Evolutionary conservation across 441 rosid species (phyloP), one percentile per base, ranked within the genome.

Genomic region (Croton setiger): DNA sequence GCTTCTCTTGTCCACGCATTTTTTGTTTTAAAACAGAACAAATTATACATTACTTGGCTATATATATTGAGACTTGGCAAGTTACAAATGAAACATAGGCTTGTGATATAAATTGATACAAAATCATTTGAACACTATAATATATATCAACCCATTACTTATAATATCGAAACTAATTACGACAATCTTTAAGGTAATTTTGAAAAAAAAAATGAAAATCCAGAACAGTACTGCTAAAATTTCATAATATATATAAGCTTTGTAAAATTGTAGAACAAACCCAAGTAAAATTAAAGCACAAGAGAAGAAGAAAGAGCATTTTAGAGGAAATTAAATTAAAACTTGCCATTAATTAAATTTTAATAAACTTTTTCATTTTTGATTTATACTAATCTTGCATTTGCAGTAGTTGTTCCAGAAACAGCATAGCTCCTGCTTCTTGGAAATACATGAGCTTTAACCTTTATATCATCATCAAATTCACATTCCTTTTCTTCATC

Each of bases 401-500:
- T 27, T 27, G 36, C 0, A 55, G 53, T 33, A 18, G 56, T 51
- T 75, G 72, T 75, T 48, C 57, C 74, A 6, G 61, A 1, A 74
- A 62, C 73, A 66, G 79, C 79, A 66, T 59, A 65, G 62, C 87
- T 86, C 49, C 79, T 79, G 76, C 89, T 84, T 82, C 82, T 82
- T n/a, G 70, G 73, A 66, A 72, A 70, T 13, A 60, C 20, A 21
- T 74, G 45, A 3, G 48, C 18, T 69, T 54, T 73, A 3, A 62
- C 74, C 75, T 61, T 66, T 31, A 61, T 66, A 67, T 76, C 82
- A 20, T 79, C 86, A 13, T 66, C 83, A 67, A 87, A 86, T 15
- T 86, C 85, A 66, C 85, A 82, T 14, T 85, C 66, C 60, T 74
- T 70, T 41, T 90, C 98, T 72, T 93, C 98, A 67, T 88, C 96